Conservation (phyloP, 768 basidiomycete genomes). For the Suillus decipiens region DNA sequence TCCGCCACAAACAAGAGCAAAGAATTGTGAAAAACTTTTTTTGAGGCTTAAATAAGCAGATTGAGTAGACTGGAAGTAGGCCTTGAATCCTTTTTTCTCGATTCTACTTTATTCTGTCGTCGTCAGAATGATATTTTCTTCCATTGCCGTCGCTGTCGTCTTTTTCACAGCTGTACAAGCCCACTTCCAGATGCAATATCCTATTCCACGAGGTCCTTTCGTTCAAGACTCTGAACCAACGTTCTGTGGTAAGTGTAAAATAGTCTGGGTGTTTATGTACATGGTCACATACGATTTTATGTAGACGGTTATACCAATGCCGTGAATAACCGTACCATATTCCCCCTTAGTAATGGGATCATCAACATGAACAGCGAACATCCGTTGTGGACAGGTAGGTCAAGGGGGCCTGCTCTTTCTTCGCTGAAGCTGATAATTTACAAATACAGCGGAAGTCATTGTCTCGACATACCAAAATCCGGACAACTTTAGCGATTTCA, state of each 20-base stretch:
- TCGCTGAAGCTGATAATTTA: conserved; percentile 2
- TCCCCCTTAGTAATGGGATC: conserved; percentile 66
- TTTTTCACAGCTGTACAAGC: conserved; percentile 52
- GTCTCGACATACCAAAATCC: conserved; percentile 60
- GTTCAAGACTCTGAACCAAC: conserved; percentile 53
- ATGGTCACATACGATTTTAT: conserved; percentile 2
- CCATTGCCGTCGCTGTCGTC: conserved; percentile 37
- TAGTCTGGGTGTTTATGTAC: background rate
- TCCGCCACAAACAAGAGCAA: conserved; percentile 23
- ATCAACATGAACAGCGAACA: conserved; percentile 70
- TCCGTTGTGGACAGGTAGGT: conserved; percentile 57
- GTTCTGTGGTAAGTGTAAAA: conserved; percentile 62
- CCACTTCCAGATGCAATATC: conserved; percentile 83
- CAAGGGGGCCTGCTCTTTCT: conserved; percentile 7
- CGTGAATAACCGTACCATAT: conserved; percentile 59
- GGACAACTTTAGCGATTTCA: conserved; percentile 66
- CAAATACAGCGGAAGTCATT: conserved; percentile 47
- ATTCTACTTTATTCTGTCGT: background rate
- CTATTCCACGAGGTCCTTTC: conserved; percentile 71
- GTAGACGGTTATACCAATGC: conserved; percentile 64
- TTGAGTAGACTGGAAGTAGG: background rate
- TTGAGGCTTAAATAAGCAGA: background rate
- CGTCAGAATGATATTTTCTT: conserved; percentile 35
- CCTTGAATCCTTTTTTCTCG: background rate
- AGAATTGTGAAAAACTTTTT: conserved; percentile 22